A percentile compares a stretch with the other conserved stretches of the same genome.
Conservation (phyloP, 768 basidiomycete species). For the Lactarius psammicola region DNA sequence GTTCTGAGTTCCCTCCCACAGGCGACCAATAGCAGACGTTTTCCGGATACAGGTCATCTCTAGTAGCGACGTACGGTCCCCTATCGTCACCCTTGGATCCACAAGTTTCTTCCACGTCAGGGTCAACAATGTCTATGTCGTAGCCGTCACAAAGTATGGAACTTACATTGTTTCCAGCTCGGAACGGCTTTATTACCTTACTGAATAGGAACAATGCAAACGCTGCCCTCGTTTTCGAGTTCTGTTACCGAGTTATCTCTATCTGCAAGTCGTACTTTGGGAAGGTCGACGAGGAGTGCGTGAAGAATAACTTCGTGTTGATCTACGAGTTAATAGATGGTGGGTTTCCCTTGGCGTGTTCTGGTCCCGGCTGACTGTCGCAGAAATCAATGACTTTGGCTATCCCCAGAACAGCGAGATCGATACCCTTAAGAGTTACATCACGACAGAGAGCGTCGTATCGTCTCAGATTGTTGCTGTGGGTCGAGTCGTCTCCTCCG, state of each 20-base stretch:
- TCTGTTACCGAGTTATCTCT: conserved; percentile 92
- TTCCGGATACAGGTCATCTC: conserved; percentile 99
- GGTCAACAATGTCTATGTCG: conserved; percentile 92
- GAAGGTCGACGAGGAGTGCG: conserved; percentile 95
- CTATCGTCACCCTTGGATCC: conserved; percentile 95
- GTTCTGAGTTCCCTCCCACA: conserved; percentile 36
- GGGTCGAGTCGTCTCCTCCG: conserved; percentile 31
- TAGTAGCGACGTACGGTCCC: conserved; percentile 93
- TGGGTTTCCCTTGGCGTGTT: conserved; percentile 37
- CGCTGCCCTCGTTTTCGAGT: conserved; percentile 97
- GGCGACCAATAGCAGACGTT: conserved; percentile 95
- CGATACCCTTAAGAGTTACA: conserved; percentile 95
- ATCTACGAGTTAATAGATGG: conserved; percentile 99
- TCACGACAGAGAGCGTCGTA: conserved; percentile 95
- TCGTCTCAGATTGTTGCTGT: conserved; percentile 83
- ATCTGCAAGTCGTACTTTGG: conserved; percentile 97
- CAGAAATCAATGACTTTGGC: conserved; percentile 98
- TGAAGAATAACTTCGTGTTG: conserved; percentile 99
- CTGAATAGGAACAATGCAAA: conserved; percentile 84
- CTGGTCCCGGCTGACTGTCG: conserved; percentile 5
- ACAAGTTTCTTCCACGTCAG: conserved; percentile 99
- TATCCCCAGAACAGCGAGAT: conserved; percentile 99
- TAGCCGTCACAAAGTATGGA: conserved; percentile 90
- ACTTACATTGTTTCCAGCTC: conserved; percentile 13
- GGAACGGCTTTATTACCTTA: background rate